Conservation (phyloP, 305 asterid genomes). For the Caryopteris hybrid region DNA sequence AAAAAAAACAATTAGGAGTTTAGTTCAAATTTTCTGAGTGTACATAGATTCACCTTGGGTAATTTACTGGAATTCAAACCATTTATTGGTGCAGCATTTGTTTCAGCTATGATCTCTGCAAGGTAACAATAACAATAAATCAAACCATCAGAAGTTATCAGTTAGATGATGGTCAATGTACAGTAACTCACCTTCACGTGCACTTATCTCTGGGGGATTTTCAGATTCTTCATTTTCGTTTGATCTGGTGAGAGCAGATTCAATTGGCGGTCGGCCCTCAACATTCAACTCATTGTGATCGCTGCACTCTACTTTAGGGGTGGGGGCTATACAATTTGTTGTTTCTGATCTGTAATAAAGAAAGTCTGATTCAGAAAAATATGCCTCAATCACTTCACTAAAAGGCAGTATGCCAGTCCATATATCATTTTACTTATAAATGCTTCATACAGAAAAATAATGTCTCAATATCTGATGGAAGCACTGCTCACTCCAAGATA, state of each 20-base stretch:
- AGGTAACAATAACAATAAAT: conserved; percentile 19
- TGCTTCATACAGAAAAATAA: conserved; percentile 3
- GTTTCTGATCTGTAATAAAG: conserved; percentile 38
- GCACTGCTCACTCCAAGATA: conserved; percentile 4
- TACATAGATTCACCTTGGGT: conserved; percentile 33
- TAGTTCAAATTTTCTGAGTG: conserved; percentile 5
- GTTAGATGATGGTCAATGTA: conserved; percentile 1
- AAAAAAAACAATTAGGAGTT: conserved; percentile 1
- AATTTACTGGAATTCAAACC: conserved; percentile 26
- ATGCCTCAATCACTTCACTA: background rate
- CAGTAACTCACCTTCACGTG: conserved; percentile 35
- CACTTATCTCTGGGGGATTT: conserved; percentile 20
- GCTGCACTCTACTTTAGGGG: conserved; percentile 12
- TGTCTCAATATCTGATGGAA: background rate
- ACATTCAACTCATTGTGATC: conserved; percentile 14
- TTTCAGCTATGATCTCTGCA: conserved; percentile 34
- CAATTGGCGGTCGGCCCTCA: conserved; percentile 23
- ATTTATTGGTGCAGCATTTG: conserved; percentile 26
- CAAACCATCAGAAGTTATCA: conserved; percentile 17
- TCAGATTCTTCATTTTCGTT: conserved; percentile 26
- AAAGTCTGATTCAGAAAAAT: conserved; percentile 1
- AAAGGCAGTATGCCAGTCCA: background rate
- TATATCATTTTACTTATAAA: background rate
- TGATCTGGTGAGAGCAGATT: conserved; percentile 26
- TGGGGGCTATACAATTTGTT: conserved; percentile 13